Evolutionary conservation across 2,329 filamentous ascomycete species (phyloP), one percentile per base, ranked within the genome.

Genomic region (Trichoderma sp.): DNA sequence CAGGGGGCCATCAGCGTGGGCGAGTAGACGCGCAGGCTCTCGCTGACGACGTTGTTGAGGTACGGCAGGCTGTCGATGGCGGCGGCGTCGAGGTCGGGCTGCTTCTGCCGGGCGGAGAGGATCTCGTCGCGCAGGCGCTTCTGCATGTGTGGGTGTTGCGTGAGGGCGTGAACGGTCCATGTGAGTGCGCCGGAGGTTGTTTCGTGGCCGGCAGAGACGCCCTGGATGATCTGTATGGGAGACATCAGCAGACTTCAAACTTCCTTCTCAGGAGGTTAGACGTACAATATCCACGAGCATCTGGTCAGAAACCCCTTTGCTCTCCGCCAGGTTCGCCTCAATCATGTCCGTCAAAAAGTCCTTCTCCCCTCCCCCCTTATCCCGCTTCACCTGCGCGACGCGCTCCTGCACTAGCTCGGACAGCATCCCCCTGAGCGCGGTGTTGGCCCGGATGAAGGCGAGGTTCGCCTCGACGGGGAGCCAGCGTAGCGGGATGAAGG

Each of bases 121-220:
- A 81, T 75, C 69, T 80, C 78, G 39, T 77, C 74, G 3, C 79
- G 78, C 1, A 81, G 74, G 4, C 74, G 74, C 1, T 71, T 68
- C 67, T 81, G 78, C 17, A 80, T 72, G 1, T 75, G 73, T 0
- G 74, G 75, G 64, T 81, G 71, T 24, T 73, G 78, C 5, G 74
- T 75, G 3, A 81, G 75, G 4, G 80, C 69, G 60, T 81, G 75
- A 1, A 81, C 69, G 0, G 76, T 78, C 77, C 79, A 81, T 7
- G 77, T 76, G 3, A 81, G 73, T 15, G 76, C 77, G 0, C 78
- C 80, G 7, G 79, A 78, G 0, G 79, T 80, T 5, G 79, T 81
- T 39, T 81, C 79, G 68, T 81, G 78, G 5, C 79, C 78, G 21
- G 76, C 78, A 21, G 56, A 65, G 50, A 65, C 41, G 14, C 39